Conservation (phyloP, 2,329 filamentous ascomycete species). For the Colletotrichum echinochloae region DNA sequence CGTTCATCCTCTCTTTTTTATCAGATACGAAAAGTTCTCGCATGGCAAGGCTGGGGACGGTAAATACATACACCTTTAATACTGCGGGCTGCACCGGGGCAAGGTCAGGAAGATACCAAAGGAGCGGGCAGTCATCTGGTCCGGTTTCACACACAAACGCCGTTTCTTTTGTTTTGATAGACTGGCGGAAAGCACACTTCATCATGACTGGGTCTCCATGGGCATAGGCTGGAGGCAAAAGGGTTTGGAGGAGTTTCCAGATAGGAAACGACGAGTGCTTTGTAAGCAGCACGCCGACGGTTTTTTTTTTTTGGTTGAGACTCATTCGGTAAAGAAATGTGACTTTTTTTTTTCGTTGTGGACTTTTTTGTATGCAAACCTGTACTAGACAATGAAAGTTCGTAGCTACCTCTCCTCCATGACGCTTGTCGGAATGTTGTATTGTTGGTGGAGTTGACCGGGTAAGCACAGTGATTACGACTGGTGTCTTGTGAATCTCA, state of each 20-base stretch:
- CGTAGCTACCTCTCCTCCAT: constrained; percentile 17
- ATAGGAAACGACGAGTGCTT: constrained; percentile 31
- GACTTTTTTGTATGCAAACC: constrained; percentile 31
- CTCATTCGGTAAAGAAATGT: constrained; percentile 30
- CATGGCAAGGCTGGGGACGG: constrained; percentile 38
- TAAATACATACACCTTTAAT: constrained; percentile 44
- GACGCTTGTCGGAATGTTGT: background rate
- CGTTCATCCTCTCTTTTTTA: constrained; percentile 4
- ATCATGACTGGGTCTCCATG: constrained; percentile 36
- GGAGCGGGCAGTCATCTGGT: constrained; percentile 33
- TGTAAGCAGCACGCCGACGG: constrained; percentile 10
- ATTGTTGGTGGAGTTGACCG: background rate
- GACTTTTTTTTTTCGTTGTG: constrained; percentile 18
- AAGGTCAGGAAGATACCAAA: constrained; percentile 37
- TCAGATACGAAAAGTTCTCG: constrained; percentile 36
- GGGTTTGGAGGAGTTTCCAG: constrained; percentile 34
- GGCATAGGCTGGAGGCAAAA: constrained; percentile 37
- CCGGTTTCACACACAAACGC: constrained; percentile 27
- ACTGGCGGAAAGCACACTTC: constrained; percentile 39
- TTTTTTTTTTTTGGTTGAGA: constrained; percentile 12
- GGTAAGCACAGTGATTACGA: constrained; percentile 6
- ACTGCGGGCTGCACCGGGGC: constrained; percentile 32
- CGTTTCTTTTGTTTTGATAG: constrained; percentile 38
- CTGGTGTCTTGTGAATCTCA: background rate
- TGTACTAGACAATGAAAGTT: constrained; percentile 40